Evolutionary conservation across 352 stramenopile genomes (phyloP), one percentile per base, ranked within the genome.

Genomic region (Halophytophthora polymorphica): DNA sequence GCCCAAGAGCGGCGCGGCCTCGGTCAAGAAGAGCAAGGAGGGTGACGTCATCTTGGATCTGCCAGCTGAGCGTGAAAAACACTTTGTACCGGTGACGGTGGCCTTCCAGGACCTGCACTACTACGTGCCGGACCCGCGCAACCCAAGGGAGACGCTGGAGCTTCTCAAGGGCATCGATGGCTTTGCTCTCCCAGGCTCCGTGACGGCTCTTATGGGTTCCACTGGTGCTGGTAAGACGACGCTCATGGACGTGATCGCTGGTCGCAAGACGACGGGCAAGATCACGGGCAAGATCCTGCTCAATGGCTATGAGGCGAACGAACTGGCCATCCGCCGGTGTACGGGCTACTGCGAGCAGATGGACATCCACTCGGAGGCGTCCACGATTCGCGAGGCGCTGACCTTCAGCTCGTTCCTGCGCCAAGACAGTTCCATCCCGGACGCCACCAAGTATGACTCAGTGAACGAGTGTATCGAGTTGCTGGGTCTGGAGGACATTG

Each of bases 241-340:
- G 3, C 73, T 98, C 6, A 90, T 98, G 64, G 93, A 98, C 64
- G 93, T 98, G 6, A 91, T 99, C 45, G 90, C 95, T 6, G 74
- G 95, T 13, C 76, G 95, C 36, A 98, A 98, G 71, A 95, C 76
- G 2, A 77, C 73, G 19, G 95, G 95, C 15, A 77, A 50, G 13
- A 89, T 98, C 41, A 64, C 62, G 18, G 93, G 94, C 19, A 45
- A 95, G 19, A 89, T 98, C 42, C 56, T 80, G 10, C 48, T 98
- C 6, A 98, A 98, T 64, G 93, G 95, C 34, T 68, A 92, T 53
- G 52, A 64, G 0, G 86, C 69, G 0, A 77, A 66, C 2, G 62
- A 80, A 36, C 41, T 83, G 2, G 66, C 64, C 15, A 80, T 78
- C 25, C 67, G 66, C 11, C 67, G 72, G 11, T 71, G 58, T n/a